These are phyloP conservation scores for Penicillium sp. DNA, from an alignment of 2,329 filamentous ascomycete genomes.

Conservation along the genomic window DNA sequence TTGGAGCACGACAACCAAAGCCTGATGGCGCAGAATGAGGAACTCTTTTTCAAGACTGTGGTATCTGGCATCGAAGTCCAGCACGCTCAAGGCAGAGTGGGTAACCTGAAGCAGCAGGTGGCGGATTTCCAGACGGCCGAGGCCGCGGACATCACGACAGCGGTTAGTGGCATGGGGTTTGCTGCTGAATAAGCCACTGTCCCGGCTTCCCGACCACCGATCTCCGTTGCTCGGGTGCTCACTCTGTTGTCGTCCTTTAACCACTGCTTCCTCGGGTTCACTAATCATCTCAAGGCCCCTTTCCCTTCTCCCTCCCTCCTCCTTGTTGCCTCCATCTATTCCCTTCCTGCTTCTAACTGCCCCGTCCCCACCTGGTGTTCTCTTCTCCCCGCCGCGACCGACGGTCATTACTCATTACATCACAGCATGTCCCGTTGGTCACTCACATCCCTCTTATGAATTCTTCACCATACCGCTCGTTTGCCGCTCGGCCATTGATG, in stretches of 20 bases:
- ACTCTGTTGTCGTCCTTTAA: not conserved
- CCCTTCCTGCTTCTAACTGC: not conserved
- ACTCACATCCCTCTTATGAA: conserved; percentile 23
- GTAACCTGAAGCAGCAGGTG: no score
- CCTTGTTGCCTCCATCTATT: not conserved
- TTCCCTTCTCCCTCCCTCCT: not conserved
- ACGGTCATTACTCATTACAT: not conserved
- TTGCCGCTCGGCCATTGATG: conserved; percentile 41
- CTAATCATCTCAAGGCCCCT: no score
- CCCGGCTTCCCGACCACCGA: not conserved
- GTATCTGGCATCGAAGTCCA: no score
- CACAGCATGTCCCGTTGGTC: conserved; percentile 3
- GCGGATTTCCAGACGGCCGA: no score
- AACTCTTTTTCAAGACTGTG: no score
- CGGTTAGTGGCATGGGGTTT: not conserved
- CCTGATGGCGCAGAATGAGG: no score
- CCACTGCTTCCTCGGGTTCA: not conserved
- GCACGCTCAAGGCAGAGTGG: no score
- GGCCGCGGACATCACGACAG: not conserved
- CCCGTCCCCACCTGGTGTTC: not conserved
- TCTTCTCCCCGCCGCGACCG: not conserved
- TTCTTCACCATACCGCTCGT: conserved; percentile 31
- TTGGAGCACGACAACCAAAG: no score
- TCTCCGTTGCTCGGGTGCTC: not conserved
- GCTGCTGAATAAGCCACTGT: not conserved